These are phyloP conservation scores for Seiridium unicorne DNA, from an alignment of 2,329 filamentous ascomycete species.

Conservation along the genomic window DNA sequence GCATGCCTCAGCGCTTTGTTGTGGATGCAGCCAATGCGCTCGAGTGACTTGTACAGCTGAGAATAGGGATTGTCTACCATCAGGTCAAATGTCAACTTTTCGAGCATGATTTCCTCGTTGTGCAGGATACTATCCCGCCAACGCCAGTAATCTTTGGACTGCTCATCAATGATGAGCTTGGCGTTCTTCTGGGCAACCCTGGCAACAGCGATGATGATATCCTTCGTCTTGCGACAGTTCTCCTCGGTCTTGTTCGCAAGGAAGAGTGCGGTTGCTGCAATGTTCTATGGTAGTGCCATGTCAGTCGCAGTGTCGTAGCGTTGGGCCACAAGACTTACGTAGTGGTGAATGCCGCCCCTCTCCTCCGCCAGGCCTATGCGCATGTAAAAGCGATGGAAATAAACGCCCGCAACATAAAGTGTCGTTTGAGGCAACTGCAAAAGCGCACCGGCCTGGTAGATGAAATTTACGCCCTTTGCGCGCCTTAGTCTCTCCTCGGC, in stretches of 20 bases:
- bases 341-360: slow-evolving; percentile 81
- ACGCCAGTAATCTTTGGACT: slow-evolving; percentile 97
- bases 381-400: slow-evolving; percentile 97
- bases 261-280: slow-evolving; percentile 88
- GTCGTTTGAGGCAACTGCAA: slow-evolving; percentile 91
- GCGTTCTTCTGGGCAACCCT: slow-evolving; percentile 94
- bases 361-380: slow-evolving; percentile 76
- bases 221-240: slow-evolving; percentile 92
- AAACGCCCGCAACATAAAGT: slow-evolving; percentile 86
- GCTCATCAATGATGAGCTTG: slow-evolving; percentile 87
- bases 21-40: slow-evolving; percentile 69
- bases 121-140: slow-evolving; percentile 94
- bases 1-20: slow-evolving; percentile 82
- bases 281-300: slow-evolving; percentile 49
- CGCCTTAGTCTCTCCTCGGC: slow-evolving; percentile 78
- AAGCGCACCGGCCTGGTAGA: slow-evolving; percentile 89
- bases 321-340: slow-evolving; percentile 56
- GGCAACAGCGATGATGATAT: slow-evolving; percentile 89
- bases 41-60: slow-evolving; percentile 77
- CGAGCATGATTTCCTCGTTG: slow-evolving; percentile 89
- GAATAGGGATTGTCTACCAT: slow-evolving; percentile 87
- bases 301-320: background rate
- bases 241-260: slow-evolving; percentile 97
- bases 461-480: slow-evolving; percentile 94
- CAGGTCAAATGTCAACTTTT: slow-evolving; percentile 90